Conservation (phyloP, 2,329 filamentous ascomycete genomes). For the Colletotrichum costaricense region DNA sequence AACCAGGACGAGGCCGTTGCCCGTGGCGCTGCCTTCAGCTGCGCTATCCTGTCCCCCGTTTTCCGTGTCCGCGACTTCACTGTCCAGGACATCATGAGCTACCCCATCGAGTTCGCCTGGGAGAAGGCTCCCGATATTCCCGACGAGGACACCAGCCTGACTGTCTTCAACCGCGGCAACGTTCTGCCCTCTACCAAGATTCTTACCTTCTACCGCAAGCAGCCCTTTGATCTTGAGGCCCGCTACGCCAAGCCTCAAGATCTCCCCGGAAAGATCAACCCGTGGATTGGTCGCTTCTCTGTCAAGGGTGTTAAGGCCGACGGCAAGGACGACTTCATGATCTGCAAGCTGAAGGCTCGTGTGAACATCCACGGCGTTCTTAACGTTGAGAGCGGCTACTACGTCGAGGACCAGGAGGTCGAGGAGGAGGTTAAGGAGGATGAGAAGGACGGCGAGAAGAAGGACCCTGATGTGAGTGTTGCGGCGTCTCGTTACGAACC, state of each 20-base stretch:
- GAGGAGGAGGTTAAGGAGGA: constrained; percentile 91
- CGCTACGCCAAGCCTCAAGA: constrained; percentile 88
- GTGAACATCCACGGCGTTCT: constrained; percentile 96
- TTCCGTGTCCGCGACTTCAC: constrained; percentile 99
- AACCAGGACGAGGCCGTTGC: constrained; percentile 99
- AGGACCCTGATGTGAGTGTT: constrained; percentile 79
- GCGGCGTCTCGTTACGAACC: constrained; percentile 23
- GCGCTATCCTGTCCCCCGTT: constrained; percentile 94
- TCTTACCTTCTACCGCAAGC: constrained; percentile 98
- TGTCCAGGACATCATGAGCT: constrained; percentile 96
- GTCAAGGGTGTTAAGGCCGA: constrained; percentile 98
- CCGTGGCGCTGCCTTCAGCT: constrained; percentile 95
- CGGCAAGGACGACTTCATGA: constrained; percentile 97
- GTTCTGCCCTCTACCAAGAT: constrained; percentile 99
- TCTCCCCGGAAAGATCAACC: constrained; percentile 89
- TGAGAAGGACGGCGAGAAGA: constrained; percentile 63
- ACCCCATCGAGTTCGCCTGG: constrained; percentile 99
- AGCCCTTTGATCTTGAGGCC: constrained; percentile 95
- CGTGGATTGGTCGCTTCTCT: constrained; percentile 97
- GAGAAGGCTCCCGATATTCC: constrained; percentile 98
- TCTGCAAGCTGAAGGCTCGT: constrained; percentile 98
- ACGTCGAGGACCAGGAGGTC: constrained; percentile 96
- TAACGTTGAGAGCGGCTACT: constrained; percentile 97
- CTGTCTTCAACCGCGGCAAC: constrained; percentile 97
- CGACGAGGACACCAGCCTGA: constrained; percentile 96